Base-by-base conservation (phyloP, 768 basidiomycete species). In the Kwoniella sp. region DNA sequence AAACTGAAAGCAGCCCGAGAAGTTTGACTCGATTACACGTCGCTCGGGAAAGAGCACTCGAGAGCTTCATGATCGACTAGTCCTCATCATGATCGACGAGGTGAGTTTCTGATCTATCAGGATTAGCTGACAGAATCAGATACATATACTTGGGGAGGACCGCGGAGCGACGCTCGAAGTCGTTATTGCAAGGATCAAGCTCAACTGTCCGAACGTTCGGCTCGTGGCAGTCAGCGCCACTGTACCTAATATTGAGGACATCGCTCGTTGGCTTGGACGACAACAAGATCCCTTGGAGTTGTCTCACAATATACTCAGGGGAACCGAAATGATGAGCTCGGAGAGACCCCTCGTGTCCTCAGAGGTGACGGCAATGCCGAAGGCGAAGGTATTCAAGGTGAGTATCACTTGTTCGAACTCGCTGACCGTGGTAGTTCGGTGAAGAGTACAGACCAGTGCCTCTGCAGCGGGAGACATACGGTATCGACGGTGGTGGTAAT, bases 151-250 rank as follows among this genome's bases (percentile, higher is more conserved):
- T 22, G 90, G 92, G 57, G 96, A 98, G 81, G 84, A 84, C 25
- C 87, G 96, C 34, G 96, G 96, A 22, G 90, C 93, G 60, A 92
- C 90, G 1, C 84, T 99, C 2, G 96, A 99, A 82, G 95, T 95
- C 20, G 86, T 98, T n/a, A 84, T 94, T 51, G 90, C 91, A 2
- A 87, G 96, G 26, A 95, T 98, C 92, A 94, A 90, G 80, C 82
- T 86, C 2, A 85, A 88, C 11, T 89, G 88, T 9, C 83, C 84
- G 2, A 78, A 81, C 1, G 87, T 92, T 26, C 88, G 96, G 7
- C 94, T 98, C 77, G 81, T 96, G 30, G 85, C 96, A 20, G 87
- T 97, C 41, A 95, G 93, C 0, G 95, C 95, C 4, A 97, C 95
- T 0, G 90, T 79, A 0, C 95, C 95, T 0, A 98, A 99, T 72